Percentiles rank a stretch among this genome's conserved stretches.
Evolutionary conservation across 2,329 filamentous ascomycete species (phyloP).

Genomic region (Sporothrix luriei): DNA sequence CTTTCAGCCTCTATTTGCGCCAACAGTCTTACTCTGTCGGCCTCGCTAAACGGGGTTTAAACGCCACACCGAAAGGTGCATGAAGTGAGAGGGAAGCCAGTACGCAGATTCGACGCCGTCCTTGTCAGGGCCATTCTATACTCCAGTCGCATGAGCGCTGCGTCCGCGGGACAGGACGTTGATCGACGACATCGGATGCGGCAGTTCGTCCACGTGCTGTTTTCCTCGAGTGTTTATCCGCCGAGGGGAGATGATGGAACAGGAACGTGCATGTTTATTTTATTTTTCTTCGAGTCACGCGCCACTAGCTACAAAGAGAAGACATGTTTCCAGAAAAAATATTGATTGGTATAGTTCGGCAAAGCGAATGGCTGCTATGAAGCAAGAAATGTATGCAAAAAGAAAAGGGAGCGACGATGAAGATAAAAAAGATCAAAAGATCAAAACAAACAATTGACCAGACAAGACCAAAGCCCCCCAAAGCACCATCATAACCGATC

Average conservation of each 20-base stretch:
- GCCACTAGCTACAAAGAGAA: not conserved
- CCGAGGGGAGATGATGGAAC: too few relatives aligned
- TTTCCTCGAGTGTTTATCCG: too few relatives aligned
- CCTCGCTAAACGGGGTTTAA: not conserved
- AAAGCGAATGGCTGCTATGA: constrained; percentile 14
- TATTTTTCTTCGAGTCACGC: not conserved
- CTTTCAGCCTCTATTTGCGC: not conserved
- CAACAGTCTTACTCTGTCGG: not conserved
- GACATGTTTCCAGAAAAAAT: constrained; percentile 3
- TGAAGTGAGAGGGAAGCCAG: not conserved
- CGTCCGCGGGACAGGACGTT: too few relatives aligned
- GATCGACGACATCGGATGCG: not conserved
- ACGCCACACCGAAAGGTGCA: constrained; percentile 19
- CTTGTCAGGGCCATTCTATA: too few relatives aligned
- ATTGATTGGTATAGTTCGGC: not conserved
- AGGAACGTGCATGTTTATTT: too few relatives aligned
- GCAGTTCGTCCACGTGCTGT: not conserved
- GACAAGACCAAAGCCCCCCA: not conserved
- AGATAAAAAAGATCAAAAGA: not conserved
- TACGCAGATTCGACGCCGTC: too few relatives aligned
- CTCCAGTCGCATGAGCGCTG: too few relatives aligned
- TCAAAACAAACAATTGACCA: not conserved
- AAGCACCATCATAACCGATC: too few relatives aligned
- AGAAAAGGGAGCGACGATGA: not conserved
- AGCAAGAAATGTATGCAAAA: constrained; percentile 1